These are phyloP conservation scores for Bothriochloa decipiens DNA, from an alignment of 176 grass and related monocot species.

Conservation along the genomic window DNA sequence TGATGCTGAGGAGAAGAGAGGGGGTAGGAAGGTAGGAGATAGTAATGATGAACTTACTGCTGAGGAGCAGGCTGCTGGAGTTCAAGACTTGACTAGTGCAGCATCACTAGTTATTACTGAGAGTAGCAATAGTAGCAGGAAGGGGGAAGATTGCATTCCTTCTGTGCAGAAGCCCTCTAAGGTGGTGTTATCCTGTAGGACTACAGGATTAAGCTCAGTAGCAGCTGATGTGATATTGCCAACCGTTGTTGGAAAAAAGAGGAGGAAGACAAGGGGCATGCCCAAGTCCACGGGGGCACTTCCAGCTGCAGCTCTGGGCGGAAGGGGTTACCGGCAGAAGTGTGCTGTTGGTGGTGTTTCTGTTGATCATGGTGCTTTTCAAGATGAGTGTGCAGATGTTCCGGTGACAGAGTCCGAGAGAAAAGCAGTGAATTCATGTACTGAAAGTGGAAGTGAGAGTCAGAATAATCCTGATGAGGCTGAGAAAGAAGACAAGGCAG, in stretches of 20 bases:
- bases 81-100: no score
- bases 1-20: constrained; percentile 36
- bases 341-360: neutral
- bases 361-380: constrained; percentile 15
- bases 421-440: neutral
- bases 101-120: no score
- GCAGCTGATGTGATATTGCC: neutral
- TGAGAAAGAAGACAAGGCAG: neutral
- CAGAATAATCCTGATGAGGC: neutral
- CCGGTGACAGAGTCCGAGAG: neutral
- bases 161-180: no score
- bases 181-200: no score
- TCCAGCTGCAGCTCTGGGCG: neutral
- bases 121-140: no score
- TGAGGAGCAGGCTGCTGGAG: no score
- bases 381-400: neutral
- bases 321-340: neutral
- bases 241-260: constrained; percentile 5
- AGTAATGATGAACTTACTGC: no score
- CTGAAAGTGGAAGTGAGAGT: neutral
- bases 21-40: neutral
- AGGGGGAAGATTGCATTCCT: no score
- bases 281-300: neutral
- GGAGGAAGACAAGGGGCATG: neutral
- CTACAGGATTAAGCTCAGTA: neutral